Evolutionary conservation across 352 stramenopile species (phyloP).

Genomic region (Plasmopara halstedii): DNA sequence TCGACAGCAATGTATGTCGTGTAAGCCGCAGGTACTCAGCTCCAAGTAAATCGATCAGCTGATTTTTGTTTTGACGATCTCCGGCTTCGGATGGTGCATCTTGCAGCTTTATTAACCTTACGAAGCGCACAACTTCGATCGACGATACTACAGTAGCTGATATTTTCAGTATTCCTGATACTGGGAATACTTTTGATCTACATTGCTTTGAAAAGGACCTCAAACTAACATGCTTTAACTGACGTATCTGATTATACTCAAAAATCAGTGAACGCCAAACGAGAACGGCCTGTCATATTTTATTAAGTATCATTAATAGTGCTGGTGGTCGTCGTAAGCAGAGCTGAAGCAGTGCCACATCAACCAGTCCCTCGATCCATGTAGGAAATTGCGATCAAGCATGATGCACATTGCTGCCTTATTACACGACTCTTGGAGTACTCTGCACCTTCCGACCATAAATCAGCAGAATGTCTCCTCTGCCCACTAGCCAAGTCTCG

Average conservation of each 20-base stretch:
- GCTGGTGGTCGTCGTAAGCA: background rate
- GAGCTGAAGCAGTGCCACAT: background rate
- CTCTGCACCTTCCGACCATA: slow-evolving; percentile 18
- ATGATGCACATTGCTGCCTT: background rate
- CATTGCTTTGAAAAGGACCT: no score
- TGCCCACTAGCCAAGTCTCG: slow-evolving; percentile 6
- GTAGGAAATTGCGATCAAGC: background rate
- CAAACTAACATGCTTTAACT: no score
- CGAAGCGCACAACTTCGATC: no score
- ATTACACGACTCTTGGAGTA: background rate
- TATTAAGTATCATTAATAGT: no score
- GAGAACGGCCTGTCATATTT: no score
- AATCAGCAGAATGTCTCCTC: slow-evolving; percentile 27
- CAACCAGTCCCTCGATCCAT: background rate
- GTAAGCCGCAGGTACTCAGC: background rate
- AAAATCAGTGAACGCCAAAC: background rate
- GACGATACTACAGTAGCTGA: no score
- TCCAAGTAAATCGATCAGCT: slow-evolving; percentile 7
- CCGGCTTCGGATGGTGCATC: background rate
- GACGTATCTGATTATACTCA: background rate
- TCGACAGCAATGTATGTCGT: slow-evolving; percentile 7
- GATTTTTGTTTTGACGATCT: slow-evolving; percentile 15
- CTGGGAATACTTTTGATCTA: background rate
- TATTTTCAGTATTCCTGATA: background rate
- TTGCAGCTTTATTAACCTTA: no score